phyloP scores from a whole-genome alignment of 225 moss, liverwort and hornwort genomes.

The Polytrichum commune region DNA sequence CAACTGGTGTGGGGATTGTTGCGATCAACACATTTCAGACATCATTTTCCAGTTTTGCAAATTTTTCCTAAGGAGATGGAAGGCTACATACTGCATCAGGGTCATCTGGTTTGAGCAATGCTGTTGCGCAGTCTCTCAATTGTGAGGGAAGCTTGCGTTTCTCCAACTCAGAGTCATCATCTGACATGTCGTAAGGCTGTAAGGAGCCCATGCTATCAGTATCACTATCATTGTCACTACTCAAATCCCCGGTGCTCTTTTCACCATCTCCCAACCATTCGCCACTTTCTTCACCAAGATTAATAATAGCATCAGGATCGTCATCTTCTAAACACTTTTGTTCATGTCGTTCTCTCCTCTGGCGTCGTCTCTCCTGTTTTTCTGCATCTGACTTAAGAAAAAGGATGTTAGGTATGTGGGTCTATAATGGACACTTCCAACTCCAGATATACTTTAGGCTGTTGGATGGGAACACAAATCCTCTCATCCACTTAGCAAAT shows the following conservation, averaged over 20 bases:
- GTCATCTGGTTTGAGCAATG: conserved; percentile 79
- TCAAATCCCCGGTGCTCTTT: conserved; percentile 33
- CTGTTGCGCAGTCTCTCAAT: conserved; percentile 57
- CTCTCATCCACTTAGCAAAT: background rate
- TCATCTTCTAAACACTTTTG: conserved; percentile 76
- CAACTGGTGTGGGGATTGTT: too few relatives aligned
- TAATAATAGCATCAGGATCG: conserved; percentile 85
- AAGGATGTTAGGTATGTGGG: background rate
- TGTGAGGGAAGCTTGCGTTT: conserved; percentile 66
- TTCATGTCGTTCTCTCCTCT: conserved; percentile 61
- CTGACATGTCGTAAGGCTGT: conserved; percentile 87
- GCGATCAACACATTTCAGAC: too few relatives aligned
- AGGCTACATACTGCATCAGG: conserved; percentile 64
- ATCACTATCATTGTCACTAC: conserved; percentile 29
- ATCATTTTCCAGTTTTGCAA: too few relatives aligned
- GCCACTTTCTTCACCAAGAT: conserved; percentile 52
- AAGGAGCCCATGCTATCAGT: conserved; percentile 56
- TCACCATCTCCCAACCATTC: conserved; percentile 44
- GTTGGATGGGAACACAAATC: background rate
- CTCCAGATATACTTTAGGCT: background rate
- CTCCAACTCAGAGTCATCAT: conserved; percentile 67
- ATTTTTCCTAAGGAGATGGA: background rate
- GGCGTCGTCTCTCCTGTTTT: conserved; percentile 40
- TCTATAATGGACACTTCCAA: background rate
- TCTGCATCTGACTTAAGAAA: conserved; percentile 18